phyloP scores from a whole-genome alignment of 768 basidiomycete species.

The Pisolithus orientalis region DNA sequence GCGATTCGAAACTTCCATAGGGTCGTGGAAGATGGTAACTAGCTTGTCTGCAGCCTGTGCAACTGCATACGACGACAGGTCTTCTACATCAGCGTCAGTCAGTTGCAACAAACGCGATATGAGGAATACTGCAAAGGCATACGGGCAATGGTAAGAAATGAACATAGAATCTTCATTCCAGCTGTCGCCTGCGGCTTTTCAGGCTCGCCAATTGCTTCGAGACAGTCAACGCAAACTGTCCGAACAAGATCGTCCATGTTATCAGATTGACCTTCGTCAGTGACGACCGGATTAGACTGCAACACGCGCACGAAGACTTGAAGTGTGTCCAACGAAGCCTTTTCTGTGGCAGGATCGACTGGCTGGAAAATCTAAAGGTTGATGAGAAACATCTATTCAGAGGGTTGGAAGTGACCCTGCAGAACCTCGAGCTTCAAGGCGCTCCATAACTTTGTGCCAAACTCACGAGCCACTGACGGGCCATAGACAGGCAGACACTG shows the following conservation, averaged over 20 bases:
- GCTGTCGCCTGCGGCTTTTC: conserved; percentile 91
- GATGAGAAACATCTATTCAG: conserved; percentile 1
- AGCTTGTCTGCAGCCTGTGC: conserved; percentile 69
- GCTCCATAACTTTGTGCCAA: conserved; percentile 83
- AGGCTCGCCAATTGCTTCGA: conserved; percentile 75
- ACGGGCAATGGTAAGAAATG: conserved; percentile 77
- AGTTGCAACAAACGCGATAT: neutral
- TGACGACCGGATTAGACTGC: conserved; percentile 39
- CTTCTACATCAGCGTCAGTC: conserved; percentile 39
- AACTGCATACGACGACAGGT: conserved; percentile 61
- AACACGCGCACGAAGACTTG: conserved; percentile 72
- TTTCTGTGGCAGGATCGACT: conserved; percentile 69
- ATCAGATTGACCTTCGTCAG: conserved; percentile 31
- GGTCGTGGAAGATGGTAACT: conserved; percentile 66
- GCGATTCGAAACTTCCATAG: conserved; percentile 62
- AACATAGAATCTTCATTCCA: conserved; percentile 77
- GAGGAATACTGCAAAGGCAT: conserved; percentile 23
- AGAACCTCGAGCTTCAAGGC: conserved; percentile 81
- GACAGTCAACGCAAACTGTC: conserved; percentile 75
- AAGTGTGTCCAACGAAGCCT: conserved; percentile 63
- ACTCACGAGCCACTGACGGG: conserved; percentile 45
- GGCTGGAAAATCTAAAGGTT: conserved; percentile 82
- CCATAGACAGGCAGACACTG: conserved; percentile 85
- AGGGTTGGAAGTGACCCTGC: neutral
- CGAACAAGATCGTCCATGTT: conserved; percentile 53